Evolutionary conservation across 2,329 filamentous ascomycete species (phyloP).

Genomic region (Colletotrichum theobromicola): DNA sequence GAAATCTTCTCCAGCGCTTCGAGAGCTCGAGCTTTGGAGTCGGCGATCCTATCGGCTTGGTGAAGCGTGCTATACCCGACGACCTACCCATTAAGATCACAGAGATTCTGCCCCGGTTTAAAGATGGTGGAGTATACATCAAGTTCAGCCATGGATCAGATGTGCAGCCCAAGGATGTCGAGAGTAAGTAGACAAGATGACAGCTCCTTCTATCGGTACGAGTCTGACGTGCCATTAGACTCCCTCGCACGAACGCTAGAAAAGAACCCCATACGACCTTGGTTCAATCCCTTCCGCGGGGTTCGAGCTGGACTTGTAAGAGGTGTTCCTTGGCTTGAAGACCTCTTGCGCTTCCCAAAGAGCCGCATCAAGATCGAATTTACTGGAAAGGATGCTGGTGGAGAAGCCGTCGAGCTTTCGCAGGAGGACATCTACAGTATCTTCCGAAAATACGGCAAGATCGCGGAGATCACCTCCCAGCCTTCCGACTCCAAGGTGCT

Average conservation of each 20-base stretch:
- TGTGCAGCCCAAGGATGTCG: conserved; percentile 44
- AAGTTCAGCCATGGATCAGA: conserved; percentile 69
- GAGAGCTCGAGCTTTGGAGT: conserved; percentile 55
- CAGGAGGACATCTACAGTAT: conserved; percentile 88
- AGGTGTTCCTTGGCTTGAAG: conserved; percentile 92
- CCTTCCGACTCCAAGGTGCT: conserved; percentile 84
- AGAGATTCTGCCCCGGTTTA: conserved; percentile 82
- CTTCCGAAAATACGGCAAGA: conserved; percentile 89
- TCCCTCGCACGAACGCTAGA: conserved; percentile 66
- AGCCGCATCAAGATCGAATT: conserved; percentile 83
- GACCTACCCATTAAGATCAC: conserved; percentile 72
- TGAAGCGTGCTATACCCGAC: conserved; percentile 67
- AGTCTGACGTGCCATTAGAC: conserved; percentile 31
- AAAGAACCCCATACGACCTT: conserved; percentile 78
- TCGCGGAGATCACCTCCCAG: conserved; percentile 83
- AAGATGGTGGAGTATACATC: conserved; percentile 93
- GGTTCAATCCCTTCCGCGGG: conserved; percentile 83
- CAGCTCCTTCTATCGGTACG: too few species aligned
- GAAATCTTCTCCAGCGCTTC: conserved; percentile 56
- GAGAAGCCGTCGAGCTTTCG: conserved; percentile 75
- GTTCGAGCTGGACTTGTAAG: conserved; percentile 77
- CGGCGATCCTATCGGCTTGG: conserved; percentile 57
- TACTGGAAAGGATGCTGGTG: conserved; percentile 73
- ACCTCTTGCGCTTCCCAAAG: conserved; percentile 83
- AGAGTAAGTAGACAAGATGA: conserved; percentile 34